Conservation (phyloP, 345 rosid genomes). For the Erodium maritimum region DNA sequence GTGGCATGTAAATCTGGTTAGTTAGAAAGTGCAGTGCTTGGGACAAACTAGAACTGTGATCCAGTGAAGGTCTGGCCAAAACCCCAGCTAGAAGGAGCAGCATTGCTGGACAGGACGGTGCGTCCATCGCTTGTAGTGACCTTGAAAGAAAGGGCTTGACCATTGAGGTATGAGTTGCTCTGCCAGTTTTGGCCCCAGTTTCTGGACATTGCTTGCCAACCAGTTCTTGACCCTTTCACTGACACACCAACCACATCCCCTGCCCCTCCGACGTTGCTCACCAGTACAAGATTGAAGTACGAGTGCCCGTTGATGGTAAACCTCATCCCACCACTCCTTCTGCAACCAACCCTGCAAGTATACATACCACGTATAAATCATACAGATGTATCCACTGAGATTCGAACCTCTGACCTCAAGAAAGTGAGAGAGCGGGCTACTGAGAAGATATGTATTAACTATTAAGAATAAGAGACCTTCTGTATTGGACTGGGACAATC, state of each 20-base stretch:
- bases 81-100: slow-evolving; percentile 19
- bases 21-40: not conserved
- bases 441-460: not conserved
- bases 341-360: slow-evolving; percentile 14
- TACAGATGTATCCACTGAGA: not conserved
- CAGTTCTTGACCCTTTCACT: slow-evolving; percentile 11
- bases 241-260: slow-evolving; percentile 16
- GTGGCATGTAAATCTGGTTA: not conserved
- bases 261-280: slow-evolving; percentile 22
- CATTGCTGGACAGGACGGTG: slow-evolving; percentile 13
- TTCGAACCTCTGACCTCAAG: no score
- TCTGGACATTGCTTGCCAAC: slow-evolving; percentile 18
- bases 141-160: slow-evolving; percentile 17
- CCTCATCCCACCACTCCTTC: slow-evolving; percentile 15
- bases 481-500: slow-evolving; percentile 21
- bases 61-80: slow-evolving; percentile 16
- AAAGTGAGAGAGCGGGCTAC: no score
- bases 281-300: slow-evolving; percentile 17
- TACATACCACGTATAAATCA: not conserved
- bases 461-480: slow-evolving; percentile 14
- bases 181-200: slow-evolving; percentile 25
- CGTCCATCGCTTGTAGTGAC: slow-evolving; percentile 15
- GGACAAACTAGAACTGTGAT: slow-evolving; percentile 6
- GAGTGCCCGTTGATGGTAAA: slow-evolving; percentile 19
- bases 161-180: slow-evolving; percentile 17